Percentiles rank a stretch among this genome's conserved stretches.
Conservation (phyloP, 1,284 basidiomycete species). For the Cryptococcus sp. region DNA sequence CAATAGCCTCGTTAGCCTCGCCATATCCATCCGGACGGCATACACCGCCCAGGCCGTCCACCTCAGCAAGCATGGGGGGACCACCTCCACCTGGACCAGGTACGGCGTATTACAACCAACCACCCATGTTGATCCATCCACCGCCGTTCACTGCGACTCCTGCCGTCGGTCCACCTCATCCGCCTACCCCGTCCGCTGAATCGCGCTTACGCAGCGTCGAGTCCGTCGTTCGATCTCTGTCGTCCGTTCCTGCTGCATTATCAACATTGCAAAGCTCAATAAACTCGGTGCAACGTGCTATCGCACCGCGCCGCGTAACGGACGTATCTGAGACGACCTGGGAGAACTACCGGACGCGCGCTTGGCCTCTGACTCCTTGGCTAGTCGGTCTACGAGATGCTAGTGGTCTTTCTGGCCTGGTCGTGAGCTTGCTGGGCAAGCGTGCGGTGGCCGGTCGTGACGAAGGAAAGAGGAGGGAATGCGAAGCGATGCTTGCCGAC, state of each 20-base stretch:
- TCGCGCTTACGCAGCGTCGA: constrained; percentile 31
- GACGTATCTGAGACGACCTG: constrained; percentile 37
- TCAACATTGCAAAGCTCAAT: constrained; percentile 17
- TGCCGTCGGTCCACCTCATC: constrained; percentile 2
- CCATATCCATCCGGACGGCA: constrained; percentile 15
- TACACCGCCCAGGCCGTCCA: constrained; percentile 13
- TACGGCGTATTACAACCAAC: constrained; percentile 15
- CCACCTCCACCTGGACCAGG: constrained; percentile 2
- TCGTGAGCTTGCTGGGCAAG: constrained; percentile 39
- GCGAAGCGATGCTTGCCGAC: constrained; percentile 25
- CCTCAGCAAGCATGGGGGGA: constrained; percentile 1
- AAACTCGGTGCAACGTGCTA: constrained; percentile 15
- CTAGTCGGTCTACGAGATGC: constrained; percentile 43
- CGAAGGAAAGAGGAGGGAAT: constrained; percentile 30
- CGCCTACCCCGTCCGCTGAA: constrained; percentile 10
- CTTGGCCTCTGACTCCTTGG: constrained; percentile 51
- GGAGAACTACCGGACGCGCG: constrained; percentile 43
- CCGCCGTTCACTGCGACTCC: constrained; percentile 13
- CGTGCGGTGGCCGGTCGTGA: constrained; percentile 32
- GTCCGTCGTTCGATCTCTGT: constrained; percentile 19
- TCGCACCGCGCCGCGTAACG: constrained; percentile 23
- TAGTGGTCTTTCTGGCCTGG: constrained; percentile 37
- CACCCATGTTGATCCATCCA: constrained; percentile 17
- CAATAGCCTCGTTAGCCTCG: constrained; percentile 22
- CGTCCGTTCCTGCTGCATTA: constrained; percentile 20